A percentile compares a stretch with the other conserved stretches of the same genome.
These are phyloP conservation scores for Cydonia oblonga DNA, from an alignment of 331 rosid species.

Conservation along the genomic window DNA sequence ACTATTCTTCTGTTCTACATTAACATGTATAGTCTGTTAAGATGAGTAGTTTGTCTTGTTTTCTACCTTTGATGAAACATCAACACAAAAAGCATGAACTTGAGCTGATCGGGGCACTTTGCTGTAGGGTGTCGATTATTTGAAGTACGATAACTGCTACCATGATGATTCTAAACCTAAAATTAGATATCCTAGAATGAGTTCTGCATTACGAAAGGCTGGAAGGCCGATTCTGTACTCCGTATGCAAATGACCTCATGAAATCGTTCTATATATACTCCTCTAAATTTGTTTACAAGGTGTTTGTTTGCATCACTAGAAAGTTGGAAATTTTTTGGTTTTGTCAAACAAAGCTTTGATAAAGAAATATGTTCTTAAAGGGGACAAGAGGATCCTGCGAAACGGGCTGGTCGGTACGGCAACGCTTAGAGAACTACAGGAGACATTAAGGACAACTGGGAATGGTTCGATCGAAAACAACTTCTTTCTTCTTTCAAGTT, in stretches of 20 bases:
- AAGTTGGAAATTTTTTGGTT: background rate
- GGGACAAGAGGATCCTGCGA: conserved; percentile 18
- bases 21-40: background rate
- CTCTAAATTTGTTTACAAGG: background rate
- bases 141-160: conserved; percentile 20
- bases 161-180: conserved; percentile 13
- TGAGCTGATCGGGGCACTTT: background rate
- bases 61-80: background rate
- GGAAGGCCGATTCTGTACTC: conserved; percentile 18
- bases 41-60: background rate
- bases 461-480: background rate
- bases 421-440: conserved; percentile 19
- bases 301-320: background rate
- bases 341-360: background rate
- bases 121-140: conserved; percentile 17
- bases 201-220: conserved; percentile 7
- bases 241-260: conserved; percentile 10
- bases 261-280: background rate
- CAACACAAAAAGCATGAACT: background rate
- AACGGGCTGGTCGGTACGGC: conserved; percentile 16
- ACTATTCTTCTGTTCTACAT: background rate
- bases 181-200: conserved; percentile 15
- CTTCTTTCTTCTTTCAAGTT: background rate
- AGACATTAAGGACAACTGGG: conserved; percentile 13
- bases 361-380: background rate